Base-by-base conservation (phyloP, 371 early-diverging fungal species). In the Mortierella sp. region DNA sequence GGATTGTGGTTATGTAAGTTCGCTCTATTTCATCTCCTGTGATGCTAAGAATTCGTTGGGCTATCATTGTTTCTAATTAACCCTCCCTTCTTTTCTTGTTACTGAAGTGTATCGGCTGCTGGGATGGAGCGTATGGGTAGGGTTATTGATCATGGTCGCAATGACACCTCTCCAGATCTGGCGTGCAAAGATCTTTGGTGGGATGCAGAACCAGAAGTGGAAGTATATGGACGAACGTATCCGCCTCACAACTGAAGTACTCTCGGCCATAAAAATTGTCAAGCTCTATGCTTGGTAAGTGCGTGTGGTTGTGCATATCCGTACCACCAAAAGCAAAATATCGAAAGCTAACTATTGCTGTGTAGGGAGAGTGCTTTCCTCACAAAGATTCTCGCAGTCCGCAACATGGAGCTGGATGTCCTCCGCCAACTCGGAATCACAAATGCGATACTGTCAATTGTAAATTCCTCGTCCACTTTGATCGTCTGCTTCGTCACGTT, bases 201-300 rank as follows among this genome's bases (percentile, higher is more conserved):
- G 24, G 23, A 3, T 62, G 24, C 41, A 50, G 26, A 23, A 44
- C 0, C 23, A 47, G 27, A 43, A 42, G 23, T 66, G 51, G 39
- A 17, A 31, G 1, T 80, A 82, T 31, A 50, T 34, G 43, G 65
- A 72, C 30, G 57, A 65, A 15, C 65, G 72, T 17, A 60, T 72
- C 39, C 60, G 65, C 4, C 41, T 64, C 2, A 60, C 52, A 5
- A 62, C 63, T 72, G 83, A 82, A 43, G 52, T 79, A 6, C 57
- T 84, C 23, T 55, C 79, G 21, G 82, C 79, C 17, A 84, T 84
- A 43, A 82, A 80, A 47, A 54, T 83, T 53, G 78, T 83, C 50
- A 84, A 84, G 58, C 58, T 84, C n/a, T 80, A 81, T 52, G 71
- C 73, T 14, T 84, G 84, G 93, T 64, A 60, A 52, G 47, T 9